phyloP scores from a whole-genome alignment of 1,284 basidiomycete species.

The Ceratobasidium theobromae region DNA sequence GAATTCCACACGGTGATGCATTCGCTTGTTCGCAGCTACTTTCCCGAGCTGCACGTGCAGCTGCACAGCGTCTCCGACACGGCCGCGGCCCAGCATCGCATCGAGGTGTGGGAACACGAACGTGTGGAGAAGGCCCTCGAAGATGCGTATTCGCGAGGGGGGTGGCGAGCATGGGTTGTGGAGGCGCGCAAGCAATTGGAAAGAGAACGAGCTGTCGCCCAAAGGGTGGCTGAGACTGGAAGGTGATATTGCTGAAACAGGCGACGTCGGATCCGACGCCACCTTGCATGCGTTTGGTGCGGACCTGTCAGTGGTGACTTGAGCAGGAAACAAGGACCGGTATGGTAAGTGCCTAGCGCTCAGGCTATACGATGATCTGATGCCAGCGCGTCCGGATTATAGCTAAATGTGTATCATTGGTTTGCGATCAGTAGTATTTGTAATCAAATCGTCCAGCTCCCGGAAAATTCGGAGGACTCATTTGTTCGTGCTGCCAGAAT shows the following conservation, averaged over 20 bases:
- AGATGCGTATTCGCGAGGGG: conserved; percentile 1
- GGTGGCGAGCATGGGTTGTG: neutral
- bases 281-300: too few relatives aligned
- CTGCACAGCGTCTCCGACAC: conserved; percentile 14
- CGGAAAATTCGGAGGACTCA: too few relatives aligned
- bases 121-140: conserved; percentile 2
- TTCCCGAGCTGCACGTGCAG: conserved; percentile 1
- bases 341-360: too few relatives aligned
- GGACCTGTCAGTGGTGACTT: too few relatives aligned
- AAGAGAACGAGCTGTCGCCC: conserved; percentile 10
- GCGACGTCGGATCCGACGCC: too few relatives aligned
- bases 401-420: too few relatives aligned
- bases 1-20: conserved; percentile 18
- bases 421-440: too few relatives aligned
- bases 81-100: neutral
- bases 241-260: neutral
- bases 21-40: conserved; percentile 1
- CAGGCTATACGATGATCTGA: too few relatives aligned
- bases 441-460: too few relatives aligned
- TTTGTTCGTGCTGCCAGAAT: too few relatives aligned
- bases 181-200: conserved; percentile 17
- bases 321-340: too few relatives aligned
- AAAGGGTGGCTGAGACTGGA: neutral
- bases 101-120: conserved; percentile 13
- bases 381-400: too few relatives aligned